Conservation (phyloP, 495 filamentous ascomycete genomes). For the Tuber brumale region DNA sequence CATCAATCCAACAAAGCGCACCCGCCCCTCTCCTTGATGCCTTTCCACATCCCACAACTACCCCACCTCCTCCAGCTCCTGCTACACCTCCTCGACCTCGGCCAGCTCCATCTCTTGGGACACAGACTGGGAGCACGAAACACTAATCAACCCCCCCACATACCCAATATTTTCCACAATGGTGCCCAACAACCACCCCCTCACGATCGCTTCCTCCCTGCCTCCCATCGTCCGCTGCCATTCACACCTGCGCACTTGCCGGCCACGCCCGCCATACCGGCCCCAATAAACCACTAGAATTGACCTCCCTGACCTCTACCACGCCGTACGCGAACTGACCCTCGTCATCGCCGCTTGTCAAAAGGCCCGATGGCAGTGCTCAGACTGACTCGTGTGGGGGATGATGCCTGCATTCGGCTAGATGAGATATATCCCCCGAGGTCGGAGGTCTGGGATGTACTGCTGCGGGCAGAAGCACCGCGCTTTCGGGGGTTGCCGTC, state of each 20-base stretch:
- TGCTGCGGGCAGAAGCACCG: constrained; percentile 16
- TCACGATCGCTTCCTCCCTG: constrained; percentile 49
- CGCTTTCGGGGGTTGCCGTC: constrained; percentile 54
- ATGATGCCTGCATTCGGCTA: constrained; percentile 42
- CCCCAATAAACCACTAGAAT: constrained; percentile 45
- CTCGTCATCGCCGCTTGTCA: constrained; percentile 68
- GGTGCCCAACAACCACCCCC: constrained; percentile 54
- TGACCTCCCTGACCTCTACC: constrained; percentile 68
- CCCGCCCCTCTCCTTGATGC: constrained; percentile 7
- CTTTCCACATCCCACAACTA: constrained; percentile 12
- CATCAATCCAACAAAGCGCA: no score
- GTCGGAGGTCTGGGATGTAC: no score
- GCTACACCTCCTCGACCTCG: neutral
- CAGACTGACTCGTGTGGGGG: constrained; percentile 54
- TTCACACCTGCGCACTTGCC: constrained; percentile 45
- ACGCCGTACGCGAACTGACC: constrained; percentile 69
- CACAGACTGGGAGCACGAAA: constrained; percentile 10
- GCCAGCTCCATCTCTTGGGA: neutral
- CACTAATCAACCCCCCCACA: constrained; percentile 26
- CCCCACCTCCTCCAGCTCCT: constrained; percentile 7
- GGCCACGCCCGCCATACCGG: constrained; percentile 42
- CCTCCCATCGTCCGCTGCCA: constrained; percentile 48
- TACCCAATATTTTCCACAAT: no score
- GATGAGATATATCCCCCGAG: no score
- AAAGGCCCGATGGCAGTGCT: constrained; percentile 69